phyloP scores from a whole-genome alignment of 2,329 filamentous ascomycete species.

The Hortaea werneckii region DNA sequence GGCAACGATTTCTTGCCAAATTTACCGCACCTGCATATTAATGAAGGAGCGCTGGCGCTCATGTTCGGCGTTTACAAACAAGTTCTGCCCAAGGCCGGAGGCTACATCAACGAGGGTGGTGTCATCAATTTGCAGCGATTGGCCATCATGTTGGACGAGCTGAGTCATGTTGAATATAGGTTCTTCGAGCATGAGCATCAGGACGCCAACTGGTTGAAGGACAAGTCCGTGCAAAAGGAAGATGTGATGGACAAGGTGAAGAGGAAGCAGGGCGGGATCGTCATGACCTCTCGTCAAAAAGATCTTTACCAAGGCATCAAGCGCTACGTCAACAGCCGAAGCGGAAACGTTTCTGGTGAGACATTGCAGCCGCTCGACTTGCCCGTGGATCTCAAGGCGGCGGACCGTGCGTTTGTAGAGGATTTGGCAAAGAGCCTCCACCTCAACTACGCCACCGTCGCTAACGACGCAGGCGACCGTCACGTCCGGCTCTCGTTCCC shows the following conservation, averaged over 20 bases:
- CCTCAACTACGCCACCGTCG: conserved; percentile 54
- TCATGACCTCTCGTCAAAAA: conserved; percentile 71
- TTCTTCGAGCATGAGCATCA: conserved; percentile 86
- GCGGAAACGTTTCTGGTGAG: conserved; percentile 31
- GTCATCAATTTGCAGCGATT: conserved; percentile 80
- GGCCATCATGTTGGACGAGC: conserved; percentile 65
- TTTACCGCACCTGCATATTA: conserved; percentile 91
- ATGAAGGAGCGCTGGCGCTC: conserved; percentile 88
- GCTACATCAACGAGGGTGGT: conserved; percentile 93
- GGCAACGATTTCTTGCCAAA: conserved; percentile 99
- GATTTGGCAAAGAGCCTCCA: conserved; percentile 64
- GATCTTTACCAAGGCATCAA: conserved; percentile 73
- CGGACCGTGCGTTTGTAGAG: conserved; percentile 87
- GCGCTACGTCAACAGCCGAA: conserved; percentile 65
- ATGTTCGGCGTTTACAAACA: conserved; percentile 98
- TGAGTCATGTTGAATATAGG: conserved; percentile 81
- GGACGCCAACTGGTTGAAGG: conserved; percentile 84
- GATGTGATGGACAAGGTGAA: conserved; percentile 54
- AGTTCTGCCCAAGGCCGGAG: conserved; percentile 73
- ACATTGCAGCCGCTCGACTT: conserved; percentile 57
- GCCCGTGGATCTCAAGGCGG: conserved; percentile 60
- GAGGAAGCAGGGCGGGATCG: conserved; percentile 52
- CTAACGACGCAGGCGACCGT: conserved; percentile 54
- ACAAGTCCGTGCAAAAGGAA: conserved; percentile 65
- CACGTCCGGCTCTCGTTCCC: conserved; percentile 56